These are phyloP conservation scores for Hygrophorus russula DNA, from an alignment of 768 basidiomycete species.

Conservation along the genomic window DNA sequence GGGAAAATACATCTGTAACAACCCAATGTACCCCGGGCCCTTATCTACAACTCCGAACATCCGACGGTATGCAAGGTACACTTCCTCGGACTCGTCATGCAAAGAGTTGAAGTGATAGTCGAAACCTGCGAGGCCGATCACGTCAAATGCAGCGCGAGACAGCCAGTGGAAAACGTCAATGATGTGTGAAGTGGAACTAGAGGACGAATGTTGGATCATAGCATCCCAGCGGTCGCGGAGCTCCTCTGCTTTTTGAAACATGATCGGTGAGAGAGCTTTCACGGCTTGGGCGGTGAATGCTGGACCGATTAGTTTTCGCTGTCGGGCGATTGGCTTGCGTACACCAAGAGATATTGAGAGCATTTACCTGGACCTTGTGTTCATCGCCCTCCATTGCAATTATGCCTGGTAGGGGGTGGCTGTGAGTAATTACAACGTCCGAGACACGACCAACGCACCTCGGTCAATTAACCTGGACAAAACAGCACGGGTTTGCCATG, in stretches of 20 bases:
- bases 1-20: slow-evolving; percentile 37
- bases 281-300: slow-evolving; percentile 37
- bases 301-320: slow-evolving; percentile 37
- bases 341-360: background rate
- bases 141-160: slow-evolving; percentile 37
- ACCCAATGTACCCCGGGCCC: slow-evolving; percentile 25
- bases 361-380: slow-evolving; percentile 28
- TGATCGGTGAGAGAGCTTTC: slow-evolving; percentile 32
- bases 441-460: slow-evolving; percentile 20
- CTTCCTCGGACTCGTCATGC: slow-evolving; percentile 34
- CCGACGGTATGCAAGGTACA: slow-evolving; percentile 32
- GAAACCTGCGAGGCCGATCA: slow-evolving; percentile 26
- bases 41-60: slow-evolving; percentile 29
- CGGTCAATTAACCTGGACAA: slow-evolving; percentile 37
- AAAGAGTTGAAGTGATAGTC: slow-evolving; percentile 41
- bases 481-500: slow-evolving; percentile 42
- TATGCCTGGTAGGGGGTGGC: slow-evolving; percentile 22
- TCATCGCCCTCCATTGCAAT: slow-evolving; percentile 42
- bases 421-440: background rate
- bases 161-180: slow-evolving; percentile 32
- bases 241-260: slow-evolving; percentile 41
- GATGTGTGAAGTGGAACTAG: slow-evolving; percentile 18
- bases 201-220: slow-evolving; percentile 9
- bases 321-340: background rate
- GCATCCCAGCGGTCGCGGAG: slow-evolving; percentile 32